phyloP scores from a whole-genome alignment of 2,329 filamentous ascomycete genomes.

The Fusarium sp. region DNA sequence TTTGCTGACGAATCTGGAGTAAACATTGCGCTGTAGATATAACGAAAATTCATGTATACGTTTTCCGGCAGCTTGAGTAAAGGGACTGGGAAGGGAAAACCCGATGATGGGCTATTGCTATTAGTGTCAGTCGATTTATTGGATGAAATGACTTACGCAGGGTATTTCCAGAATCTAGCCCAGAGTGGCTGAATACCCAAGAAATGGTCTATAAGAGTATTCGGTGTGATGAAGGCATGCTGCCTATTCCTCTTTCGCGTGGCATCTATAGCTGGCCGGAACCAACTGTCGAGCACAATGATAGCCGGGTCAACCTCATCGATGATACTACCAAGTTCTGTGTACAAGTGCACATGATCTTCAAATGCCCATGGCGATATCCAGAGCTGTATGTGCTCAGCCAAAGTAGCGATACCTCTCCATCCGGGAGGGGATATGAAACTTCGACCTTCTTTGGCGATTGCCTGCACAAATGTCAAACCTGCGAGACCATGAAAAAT shows the following conservation, averaged over 20 bases:
- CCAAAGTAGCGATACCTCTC: neutral
- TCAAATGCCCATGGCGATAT: constrained; percentile 6
- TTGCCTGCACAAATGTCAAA: neutral
- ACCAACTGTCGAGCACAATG: neutral
- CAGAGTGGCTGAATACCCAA: constrained; percentile 22
- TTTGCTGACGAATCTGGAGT: constrained; percentile 42
- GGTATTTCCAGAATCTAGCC: constrained; percentile 39
- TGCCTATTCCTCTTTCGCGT: neutral
- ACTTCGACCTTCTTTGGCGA: neutral
- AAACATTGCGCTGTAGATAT: constrained; percentile 44
- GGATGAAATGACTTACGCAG: constrained; percentile 12
- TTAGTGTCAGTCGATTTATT: neutral
- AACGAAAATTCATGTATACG: constrained; percentile 48
- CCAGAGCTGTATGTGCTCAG: constrained; percentile 13
- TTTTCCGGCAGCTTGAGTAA: constrained; percentile 46
- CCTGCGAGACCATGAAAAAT: neutral
- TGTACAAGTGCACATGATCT: constrained; percentile 1
- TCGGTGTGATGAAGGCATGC: constrained; percentile 3
- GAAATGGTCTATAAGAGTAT: constrained; percentile 26
- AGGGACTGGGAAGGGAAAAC: constrained; percentile 58
- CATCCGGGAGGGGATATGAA: constrained; percentile 7
- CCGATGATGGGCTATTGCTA: constrained; percentile 51
- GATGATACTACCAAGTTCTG: neutral
- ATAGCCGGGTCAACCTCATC: neutral
- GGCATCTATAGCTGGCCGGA: constrained; percentile 5